Conservation (phyloP, 257 asterid genomes). For the Fraxinus quadrangulata region DNA sequence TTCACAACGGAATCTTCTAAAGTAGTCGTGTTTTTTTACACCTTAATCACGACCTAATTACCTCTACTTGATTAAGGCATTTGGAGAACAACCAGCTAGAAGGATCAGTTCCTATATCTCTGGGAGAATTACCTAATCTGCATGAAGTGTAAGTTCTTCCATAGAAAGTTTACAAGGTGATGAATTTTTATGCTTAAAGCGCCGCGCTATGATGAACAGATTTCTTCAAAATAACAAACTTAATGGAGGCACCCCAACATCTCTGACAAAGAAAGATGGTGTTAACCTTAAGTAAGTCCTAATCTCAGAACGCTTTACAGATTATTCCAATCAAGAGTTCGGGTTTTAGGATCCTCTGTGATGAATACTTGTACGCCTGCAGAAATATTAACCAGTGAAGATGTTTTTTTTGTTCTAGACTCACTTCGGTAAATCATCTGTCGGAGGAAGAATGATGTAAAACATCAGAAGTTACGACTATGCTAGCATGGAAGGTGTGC, state of each 20-base stretch:
- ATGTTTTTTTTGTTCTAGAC: constrained; percentile 31
- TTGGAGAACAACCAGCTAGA: constrained; percentile 73
- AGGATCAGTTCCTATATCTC: constrained; percentile 59
- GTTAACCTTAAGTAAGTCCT: constrained; percentile 46
- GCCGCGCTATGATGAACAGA: constrained; percentile 37
- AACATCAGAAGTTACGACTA: neutral
- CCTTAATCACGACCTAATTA: neutral
- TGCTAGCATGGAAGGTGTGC: neutral
- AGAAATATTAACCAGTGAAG: neutral
- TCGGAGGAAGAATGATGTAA: constrained; percentile 8
- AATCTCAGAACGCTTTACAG: neutral
- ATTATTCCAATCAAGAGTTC: neutral
- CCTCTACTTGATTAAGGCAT: constrained; percentile 45
- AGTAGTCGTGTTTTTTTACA: neutral
- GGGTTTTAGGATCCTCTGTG: neutral
- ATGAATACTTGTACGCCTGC: neutral
- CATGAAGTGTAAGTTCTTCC: constrained; percentile 54
- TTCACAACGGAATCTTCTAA: neutral
- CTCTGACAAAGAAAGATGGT: constrained; percentile 42
- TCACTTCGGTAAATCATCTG: constrained; percentile 27
- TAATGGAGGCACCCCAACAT: constrained; percentile 42
- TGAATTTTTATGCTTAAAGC: neutral
- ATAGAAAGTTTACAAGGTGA: neutral
- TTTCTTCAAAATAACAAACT: constrained; percentile 70
- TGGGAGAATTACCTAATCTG: constrained; percentile 59